A percentile compares a stretch with the other conserved stretches of the same genome.
These are phyloP conservation scores for Cenchrus purpureus DNA, from an alignment of 176 grass and related monocot genomes.

Conservation along the genomic window DNA sequence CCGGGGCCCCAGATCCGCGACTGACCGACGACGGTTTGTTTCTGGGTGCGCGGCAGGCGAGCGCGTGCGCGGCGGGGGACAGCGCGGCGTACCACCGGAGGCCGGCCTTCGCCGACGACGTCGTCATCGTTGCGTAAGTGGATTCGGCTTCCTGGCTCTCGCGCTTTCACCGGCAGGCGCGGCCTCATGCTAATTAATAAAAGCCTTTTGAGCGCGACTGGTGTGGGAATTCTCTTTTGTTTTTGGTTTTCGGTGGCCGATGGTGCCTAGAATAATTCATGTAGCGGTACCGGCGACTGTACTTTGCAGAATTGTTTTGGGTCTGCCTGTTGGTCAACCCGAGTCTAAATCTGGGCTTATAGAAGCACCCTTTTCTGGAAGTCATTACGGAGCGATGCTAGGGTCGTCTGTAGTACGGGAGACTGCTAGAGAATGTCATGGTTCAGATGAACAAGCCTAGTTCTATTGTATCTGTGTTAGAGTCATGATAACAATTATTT, in stretches of 20 bases:
- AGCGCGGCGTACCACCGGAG: constrained; percentile 58
- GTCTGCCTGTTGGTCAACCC: neutral
- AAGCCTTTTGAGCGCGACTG: neutral
- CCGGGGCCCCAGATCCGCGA: constrained; percentile 28
- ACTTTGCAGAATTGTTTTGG: neutral
- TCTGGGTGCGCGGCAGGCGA: constrained; percentile 44
- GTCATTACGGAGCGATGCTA: neutral
- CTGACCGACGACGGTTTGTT: neutral
- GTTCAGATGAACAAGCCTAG: neutral
- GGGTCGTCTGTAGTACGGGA: neutral
- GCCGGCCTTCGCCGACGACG: constrained; percentile 74
- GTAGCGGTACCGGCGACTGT: neutral
- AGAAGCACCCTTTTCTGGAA: neutral
- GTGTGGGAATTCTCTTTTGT: neutral
- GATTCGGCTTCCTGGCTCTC: no score
- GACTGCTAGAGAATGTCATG: neutral
- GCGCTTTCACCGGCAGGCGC: neutral
- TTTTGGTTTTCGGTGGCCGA: neutral
- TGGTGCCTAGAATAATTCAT: neutral
- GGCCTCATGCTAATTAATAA: no score
- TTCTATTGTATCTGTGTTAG: neutral
- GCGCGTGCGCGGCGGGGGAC: constrained; percentile 70
- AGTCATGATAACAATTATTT: neutral
- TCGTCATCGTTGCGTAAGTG: constrained; percentile 97
- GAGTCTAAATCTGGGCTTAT: neutral